These are phyloP conservation scores for Saccharomycopsis sp. DNA, from an alignment of 805 yeast genomes.

Conservation along the genomic window DNA sequence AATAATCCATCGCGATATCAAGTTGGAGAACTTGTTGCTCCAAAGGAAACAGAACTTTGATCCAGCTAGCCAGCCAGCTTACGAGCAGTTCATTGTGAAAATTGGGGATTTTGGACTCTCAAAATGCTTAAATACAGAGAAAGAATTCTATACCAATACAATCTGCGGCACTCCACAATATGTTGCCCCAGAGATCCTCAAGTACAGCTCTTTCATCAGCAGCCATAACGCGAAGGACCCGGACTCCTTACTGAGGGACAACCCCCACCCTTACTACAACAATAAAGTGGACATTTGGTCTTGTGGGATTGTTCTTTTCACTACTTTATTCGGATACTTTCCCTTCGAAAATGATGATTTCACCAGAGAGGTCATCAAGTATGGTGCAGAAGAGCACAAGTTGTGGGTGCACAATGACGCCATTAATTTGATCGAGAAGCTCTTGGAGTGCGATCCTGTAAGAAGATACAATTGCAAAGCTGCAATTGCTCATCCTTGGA, in stretches of 20 bases:
- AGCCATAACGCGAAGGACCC: background rate
- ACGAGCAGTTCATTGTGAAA: conserved; percentile 50
- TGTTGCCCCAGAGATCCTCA: conserved; percentile 72
- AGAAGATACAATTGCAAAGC: background rate
- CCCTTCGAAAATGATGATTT: conserved; percentile 65
- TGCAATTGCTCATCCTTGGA: background rate
- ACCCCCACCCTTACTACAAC: conserved; percentile 40
- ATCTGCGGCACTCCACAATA: conserved; percentile 83
- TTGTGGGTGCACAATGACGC: too few relatives aligned
- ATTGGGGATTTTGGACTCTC: conserved; percentile 77
- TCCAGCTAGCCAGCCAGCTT: background rate
- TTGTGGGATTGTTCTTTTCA: conserved; percentile 68
- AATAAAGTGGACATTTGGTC: conserved; percentile 78
- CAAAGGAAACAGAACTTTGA: background rate
- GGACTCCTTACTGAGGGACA: background rate
- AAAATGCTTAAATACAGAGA: conserved; percentile 48
- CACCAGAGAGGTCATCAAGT: conserved; percentile 4
- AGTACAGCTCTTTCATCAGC: conserved; percentile 8
- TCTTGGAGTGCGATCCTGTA: background rate
- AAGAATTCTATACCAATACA: conserved; percentile 63
- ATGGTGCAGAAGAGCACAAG: conserved; percentile 1
- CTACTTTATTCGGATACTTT: conserved; percentile 76
- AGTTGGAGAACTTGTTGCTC: conserved; percentile 37
- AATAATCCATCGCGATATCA: conserved; percentile 41
- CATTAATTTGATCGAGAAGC: background rate